Base-by-base conservation (phyloP, 1,284 basidiomycete genomes). In the Earliella scabrosa region DNA sequence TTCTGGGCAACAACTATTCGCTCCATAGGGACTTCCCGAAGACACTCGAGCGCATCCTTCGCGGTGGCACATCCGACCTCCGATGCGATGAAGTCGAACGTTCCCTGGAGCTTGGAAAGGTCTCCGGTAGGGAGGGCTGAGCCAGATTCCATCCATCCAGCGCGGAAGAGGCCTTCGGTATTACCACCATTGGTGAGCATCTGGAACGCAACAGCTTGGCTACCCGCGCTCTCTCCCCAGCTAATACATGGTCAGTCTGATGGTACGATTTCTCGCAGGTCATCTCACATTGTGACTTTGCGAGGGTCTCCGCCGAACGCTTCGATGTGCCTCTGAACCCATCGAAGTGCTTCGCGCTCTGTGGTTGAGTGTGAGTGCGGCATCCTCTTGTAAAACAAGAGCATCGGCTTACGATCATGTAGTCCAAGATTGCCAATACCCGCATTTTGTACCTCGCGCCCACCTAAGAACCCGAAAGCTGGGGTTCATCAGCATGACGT, bases 391-490 rank as follows among this genome's bases (percentile, higher is more conserved):
- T 16, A 4, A n/a, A 20, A 20, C 16, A n/a, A 3, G 14, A 38
- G 13, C 29, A 7, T 31, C 7, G 7, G 13, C 79, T 59, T 59
- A 83, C 82, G 81, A 60, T 83, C 81, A 45, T 75, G 77, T 4
- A 85, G 66, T 2, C 84, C 85, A 1, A 83, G 65, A 60, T 86
- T 86, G 1, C 80, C 77, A 2, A 82, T 67, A 2, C 81, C 79
- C 5, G 78, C 82, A 16, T 71, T 74, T 39, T 75, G 73, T 26
- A 82, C 75, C 61, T 83, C 79, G 52, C 77, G 63, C n/a, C 82
- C 56, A 1, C 56, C 53, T n/a, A 63, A 45, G 48, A 63, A 60
- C 4, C 61, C 61, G 45, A 63, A 47, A 7, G 55, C 58, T 59
- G 13, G 6, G 10, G 21, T 13, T 6, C 4, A n/a, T 36, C 9